These are phyloP conservation scores for Poteriospumella lacustris DNA, from an alignment of 108 stramenopile species.

Conservation along the genomic window DNA sequence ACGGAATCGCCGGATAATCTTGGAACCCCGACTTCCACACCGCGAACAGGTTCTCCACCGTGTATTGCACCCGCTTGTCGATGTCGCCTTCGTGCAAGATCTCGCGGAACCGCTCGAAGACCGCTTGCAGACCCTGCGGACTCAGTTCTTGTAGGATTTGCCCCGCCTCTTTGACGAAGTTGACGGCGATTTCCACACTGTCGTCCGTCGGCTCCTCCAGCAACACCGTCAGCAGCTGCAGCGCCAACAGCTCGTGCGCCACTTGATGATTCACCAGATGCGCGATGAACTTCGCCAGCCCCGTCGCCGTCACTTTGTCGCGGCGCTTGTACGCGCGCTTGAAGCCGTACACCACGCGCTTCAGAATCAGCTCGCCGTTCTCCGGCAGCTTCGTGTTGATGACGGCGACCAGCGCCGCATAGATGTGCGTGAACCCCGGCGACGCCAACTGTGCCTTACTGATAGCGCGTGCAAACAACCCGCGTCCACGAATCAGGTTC, in stretches of 20 bases:
- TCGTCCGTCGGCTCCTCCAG: conserved; percentile 92
- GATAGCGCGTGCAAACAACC: conserved; percentile 73
- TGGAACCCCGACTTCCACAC: conserved; percentile 70
- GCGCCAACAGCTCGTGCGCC: conserved; percentile 85
- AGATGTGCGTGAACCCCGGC: conserved; percentile 69
- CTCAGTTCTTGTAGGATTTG: conserved; percentile 69
- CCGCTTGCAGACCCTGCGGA: conserved; percentile 85
- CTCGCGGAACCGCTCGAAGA: conserved; percentile 86
- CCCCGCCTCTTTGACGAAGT: conserved; percentile 79
- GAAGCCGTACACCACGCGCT: conserved; percentile 75
- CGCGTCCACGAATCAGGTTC: conserved; percentile 88
- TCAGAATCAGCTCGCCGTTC: conserved; percentile 82
- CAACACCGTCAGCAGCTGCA: conserved; percentile 87
- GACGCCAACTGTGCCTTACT: conserved; percentile 79
- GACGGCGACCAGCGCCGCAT: conserved; percentile 85
- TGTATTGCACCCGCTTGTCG: conserved; percentile 80
- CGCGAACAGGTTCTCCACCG: conserved; percentile 80
- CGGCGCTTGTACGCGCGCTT: conserved; percentile 74
- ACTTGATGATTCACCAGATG: conserved; percentile 94
- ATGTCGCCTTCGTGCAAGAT: conserved; percentile 83
- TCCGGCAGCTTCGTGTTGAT: conserved; percentile 94
- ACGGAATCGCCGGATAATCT: conserved; percentile 70
- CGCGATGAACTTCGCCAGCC: conserved; percentile 78
- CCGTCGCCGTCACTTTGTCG: conserved; percentile 75
- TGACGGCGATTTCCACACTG: conserved; percentile 89